These are phyloP conservation scores for Phaffia rhodozyma DNA, from an alignment of 1,284 basidiomycete species.

Conservation along the genomic window DNA sequence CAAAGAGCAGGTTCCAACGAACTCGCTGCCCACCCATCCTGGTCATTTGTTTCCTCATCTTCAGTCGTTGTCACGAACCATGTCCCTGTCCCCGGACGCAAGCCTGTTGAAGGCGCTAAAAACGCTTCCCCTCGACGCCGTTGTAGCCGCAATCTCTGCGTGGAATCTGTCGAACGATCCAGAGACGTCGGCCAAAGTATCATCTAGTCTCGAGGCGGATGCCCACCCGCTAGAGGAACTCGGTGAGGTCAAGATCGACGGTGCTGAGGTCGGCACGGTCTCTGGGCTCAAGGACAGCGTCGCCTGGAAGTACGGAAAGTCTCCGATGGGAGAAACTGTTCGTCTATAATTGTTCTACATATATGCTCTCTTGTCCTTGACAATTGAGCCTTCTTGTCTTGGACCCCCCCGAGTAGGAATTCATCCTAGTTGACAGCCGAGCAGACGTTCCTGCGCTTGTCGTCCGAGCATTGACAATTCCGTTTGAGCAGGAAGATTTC, in stretches of 20 bases:
- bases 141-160: conserved; percentile 5
- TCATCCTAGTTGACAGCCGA: conserved; percentile 27
- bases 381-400: background rate
- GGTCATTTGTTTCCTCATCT: conserved; percentile 12
- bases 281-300: background rate
- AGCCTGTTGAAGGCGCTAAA: conserved; percentile 10
- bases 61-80: background rate
- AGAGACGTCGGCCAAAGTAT: background rate
- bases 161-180: conserved; percentile 12
- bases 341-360: conserved; percentile 13
- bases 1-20: background rate
- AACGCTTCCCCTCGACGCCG: conserved; percentile 7
- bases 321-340: conserved; percentile 31
- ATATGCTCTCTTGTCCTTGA: background rate
- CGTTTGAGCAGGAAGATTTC: conserved; percentile 34
- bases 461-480: conserved; percentile 35
- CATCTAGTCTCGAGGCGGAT: background rate
- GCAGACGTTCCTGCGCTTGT: conserved; percentile 30
- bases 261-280: background rate
- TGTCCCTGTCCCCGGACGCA: conserved; percentile 10
- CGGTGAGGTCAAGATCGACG: background rate
- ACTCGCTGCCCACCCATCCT: conserved; percentile 6
- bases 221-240: conserved; percentile 6
- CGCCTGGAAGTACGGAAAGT: conserved; percentile 34
- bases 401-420: conserved; percentile 23